phyloP scores from a whole-genome alignment of 2,329 filamentous ascomycete genomes.

The Cladosporium cucumerinum region DNA sequence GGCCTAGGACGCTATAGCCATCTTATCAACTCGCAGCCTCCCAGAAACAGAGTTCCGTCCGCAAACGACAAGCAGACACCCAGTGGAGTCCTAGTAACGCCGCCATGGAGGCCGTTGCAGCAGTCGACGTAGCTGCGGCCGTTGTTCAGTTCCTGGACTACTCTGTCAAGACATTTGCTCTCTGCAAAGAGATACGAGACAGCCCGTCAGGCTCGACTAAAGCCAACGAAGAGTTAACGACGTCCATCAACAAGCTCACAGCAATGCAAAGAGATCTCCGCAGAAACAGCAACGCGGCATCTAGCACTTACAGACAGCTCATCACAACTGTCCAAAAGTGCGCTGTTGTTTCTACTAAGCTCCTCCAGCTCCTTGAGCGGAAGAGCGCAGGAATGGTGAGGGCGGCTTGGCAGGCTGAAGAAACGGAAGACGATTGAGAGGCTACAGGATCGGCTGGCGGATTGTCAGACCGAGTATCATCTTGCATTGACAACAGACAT shows the following conservation, averaged over 20 bases:
- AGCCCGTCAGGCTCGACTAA: neutral
- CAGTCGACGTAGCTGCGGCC: conserved; percentile 1
- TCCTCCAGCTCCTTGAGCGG: neutral
- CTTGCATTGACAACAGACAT: neutral
- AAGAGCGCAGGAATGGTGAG: neutral
- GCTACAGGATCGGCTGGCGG: neutral
- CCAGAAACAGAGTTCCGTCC: neutral
- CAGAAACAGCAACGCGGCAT: neutral
- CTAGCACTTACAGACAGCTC: neutral
- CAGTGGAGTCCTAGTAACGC: neutral
- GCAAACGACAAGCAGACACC: neutral
- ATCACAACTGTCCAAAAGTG: neutral
- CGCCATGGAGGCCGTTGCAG: neutral
- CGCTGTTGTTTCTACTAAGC: neutral
- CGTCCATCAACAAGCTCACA: neutral
- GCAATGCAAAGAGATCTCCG: neutral
- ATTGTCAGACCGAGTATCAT: neutral
- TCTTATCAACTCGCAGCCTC: neutral
- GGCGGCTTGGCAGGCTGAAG: neutral
- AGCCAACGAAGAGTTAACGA: neutral
- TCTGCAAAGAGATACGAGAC: conserved; percentile 14
- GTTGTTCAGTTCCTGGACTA: conserved; percentile 7
- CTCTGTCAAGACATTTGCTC: neutral
- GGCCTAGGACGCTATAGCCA: neutral
- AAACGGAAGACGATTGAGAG: neutral